Evolutionary conservation across 495 filamentous ascomycete genomes (phyloP).

Genomic region (Jackrogersella multiformis): DNA sequence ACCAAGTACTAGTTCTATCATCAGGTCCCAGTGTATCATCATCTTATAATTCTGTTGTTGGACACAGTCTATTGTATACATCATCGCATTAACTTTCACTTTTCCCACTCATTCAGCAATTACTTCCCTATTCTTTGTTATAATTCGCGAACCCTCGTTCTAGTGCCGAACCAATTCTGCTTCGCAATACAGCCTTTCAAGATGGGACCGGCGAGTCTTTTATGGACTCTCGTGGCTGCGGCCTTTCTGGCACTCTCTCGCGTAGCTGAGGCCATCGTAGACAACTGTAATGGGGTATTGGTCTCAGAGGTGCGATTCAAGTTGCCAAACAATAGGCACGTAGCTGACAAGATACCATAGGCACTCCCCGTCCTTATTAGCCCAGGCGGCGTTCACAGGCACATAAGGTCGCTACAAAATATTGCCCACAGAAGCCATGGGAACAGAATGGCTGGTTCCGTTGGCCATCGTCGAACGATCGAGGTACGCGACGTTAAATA

Average conservation of each 20-base stretch:
- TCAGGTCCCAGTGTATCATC: slow-evolving; percentile 13
- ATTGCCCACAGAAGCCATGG: slow-evolving; percentile 7
- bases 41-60: slow-evolving; percentile 11
- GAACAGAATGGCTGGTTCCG: slow-evolving; percentile 22
- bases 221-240: not conserved
- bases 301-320: slow-evolving; percentile 24
- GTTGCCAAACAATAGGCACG: not conserved
- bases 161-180: not conserved
- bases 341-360: slow-evolving; percentile 17
- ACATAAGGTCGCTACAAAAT: slow-evolving; percentile 19
- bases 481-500: slow-evolving; percentile 6
- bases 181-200: not conserved
- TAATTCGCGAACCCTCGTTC: not conserved
- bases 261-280: not conserved
- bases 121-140: not conserved
- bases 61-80: slow-evolving; percentile 7
- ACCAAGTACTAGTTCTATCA: not conserved
- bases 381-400: not conserved
- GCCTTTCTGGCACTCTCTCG: not conserved
- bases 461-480: slow-evolving; percentile 26
- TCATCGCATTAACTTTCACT: slow-evolving; percentile 6
- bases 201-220: slow-evolving; percentile 5
- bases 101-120: not conserved
- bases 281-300: slow-evolving; percentile 18
- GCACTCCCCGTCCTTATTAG: slow-evolving; percentile 25